phyloP scores from a whole-genome alignment of 176 grass and related monocot genomes.

The barley (Hordeum vulgare) region DNA sequence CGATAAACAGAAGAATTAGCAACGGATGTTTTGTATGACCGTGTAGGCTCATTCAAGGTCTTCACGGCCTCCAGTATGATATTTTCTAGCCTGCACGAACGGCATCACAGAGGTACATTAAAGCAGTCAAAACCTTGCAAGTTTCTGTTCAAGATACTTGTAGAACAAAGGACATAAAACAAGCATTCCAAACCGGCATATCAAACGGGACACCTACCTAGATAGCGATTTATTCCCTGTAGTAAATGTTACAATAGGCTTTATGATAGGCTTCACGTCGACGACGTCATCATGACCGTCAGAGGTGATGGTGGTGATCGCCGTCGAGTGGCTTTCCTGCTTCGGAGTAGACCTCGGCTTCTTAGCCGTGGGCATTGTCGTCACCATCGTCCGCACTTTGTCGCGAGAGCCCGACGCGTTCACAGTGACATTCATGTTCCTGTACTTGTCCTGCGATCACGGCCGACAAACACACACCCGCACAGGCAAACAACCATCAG shows the following conservation, averaged over 20 bases:
- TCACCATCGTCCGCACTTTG: constrained; percentile 16
- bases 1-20: constrained; percentile 22
- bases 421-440: constrained; percentile 82
- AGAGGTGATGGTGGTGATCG: constrained; percentile 17
- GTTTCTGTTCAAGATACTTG: background rate
- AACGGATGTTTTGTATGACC: constrained; percentile 74
- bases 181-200: too few relatives aligned
- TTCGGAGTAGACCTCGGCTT: constrained; percentile 36
- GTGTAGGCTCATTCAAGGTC: constrained; percentile 85
- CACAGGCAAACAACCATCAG: background rate
- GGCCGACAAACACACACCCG: too few relatives aligned
- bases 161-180: background rate
- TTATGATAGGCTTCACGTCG: constrained; percentile 29
- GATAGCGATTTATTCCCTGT: too few relatives aligned
- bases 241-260: constrained; percentile 21
- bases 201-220: too few relatives aligned
- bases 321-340: constrained; percentile 25
- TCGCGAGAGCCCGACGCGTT: constrained; percentile 58
- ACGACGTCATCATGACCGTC: constrained; percentile 45
- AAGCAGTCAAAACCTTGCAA: background rate
- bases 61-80: constrained; percentile 85
- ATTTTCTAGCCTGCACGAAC: constrained; percentile 68
- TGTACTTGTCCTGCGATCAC: constrained; percentile 64
- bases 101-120: constrained; percentile 8
- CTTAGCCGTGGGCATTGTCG: constrained; percentile 7